Base-by-base conservation (phyloP, 495 filamentous ascomycete genomes). In the Penicillium goetzii region DNA sequence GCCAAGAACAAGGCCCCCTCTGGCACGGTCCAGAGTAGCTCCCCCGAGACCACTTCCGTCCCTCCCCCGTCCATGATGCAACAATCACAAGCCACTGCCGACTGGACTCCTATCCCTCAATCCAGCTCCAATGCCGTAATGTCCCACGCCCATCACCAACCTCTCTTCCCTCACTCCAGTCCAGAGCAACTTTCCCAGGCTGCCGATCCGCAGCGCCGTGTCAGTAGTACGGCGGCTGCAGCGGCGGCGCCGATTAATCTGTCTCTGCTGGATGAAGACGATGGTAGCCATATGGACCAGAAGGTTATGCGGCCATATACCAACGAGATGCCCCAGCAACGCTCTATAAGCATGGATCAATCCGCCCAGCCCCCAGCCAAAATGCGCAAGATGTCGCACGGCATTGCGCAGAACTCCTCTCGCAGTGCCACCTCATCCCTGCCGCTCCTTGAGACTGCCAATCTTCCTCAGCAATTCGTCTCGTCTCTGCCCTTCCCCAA, bases 231-330 rank as follows among this genome's bases (percentile, higher is more conserved):
- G 28, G 49, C 66, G 9, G 57, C 63, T 2, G 56, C 64, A 5
- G 59, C 76, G 25, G 63, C 80, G 28, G 77, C 82, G 7, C 90
- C 91, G 0, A 91, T 95, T 40, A 90, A 86, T 63, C 69, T 95
- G 10, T 92, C 89, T 0, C 81, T 93, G 9, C 83, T 88, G 25
- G 91, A 93, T 71, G 91, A 92, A 36, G 90, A 95, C 63, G 76
- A 76, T 51, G 64, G 63, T 45, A 67, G 62, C 43, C 59, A 62
- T n/a, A 62, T 65, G 15, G 73, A 64, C 47, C 70, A 68, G 52
- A 72, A 68, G 59, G 65, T 65, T 34, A 54, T 69, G 54, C 51
- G 67, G 4, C 64, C 73, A 6, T 77, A 72, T 50, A 38, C 66
- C 15, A 71, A 67, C 50, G 74, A 80, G 25, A 33, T 75, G 2